A percentile compares a stretch with the other conserved stretches of the same genome.
These are phyloP conservation scores for Kwoniella heveanensis DNA, from an alignment of 768 basidiomycete genomes.

Conservation along the genomic window DNA sequence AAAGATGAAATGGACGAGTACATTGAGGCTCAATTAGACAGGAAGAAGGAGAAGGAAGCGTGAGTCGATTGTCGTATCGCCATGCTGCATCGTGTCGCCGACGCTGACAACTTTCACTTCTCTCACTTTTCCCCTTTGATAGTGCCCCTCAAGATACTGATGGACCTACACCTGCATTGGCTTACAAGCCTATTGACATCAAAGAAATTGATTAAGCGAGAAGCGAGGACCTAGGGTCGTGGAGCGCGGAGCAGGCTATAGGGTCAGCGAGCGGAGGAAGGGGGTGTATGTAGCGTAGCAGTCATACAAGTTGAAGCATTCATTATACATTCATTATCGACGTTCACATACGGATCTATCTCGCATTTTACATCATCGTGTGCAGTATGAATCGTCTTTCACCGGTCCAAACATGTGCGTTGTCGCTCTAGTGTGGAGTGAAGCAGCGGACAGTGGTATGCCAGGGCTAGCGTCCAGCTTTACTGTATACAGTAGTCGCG, in stretches of 20 bases:
- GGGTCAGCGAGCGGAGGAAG: too few species aligned
- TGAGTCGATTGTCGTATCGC: slow-evolving; percentile 4
- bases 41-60: slow-evolving; percentile 33
- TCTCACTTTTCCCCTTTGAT: background rate
- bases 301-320: background rate
- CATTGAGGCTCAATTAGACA: slow-evolving; percentile 65
- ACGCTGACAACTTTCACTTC: too few species aligned
- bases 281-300: background rate
- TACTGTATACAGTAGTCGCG: too few species aligned
- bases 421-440: too few species aligned
- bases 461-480: too few species aligned
- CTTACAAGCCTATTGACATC: slow-evolving; percentile 21
- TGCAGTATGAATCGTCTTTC: background rate
- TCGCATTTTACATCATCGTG: background rate
- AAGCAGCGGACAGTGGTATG: too few species aligned
- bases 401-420: too few species aligned
- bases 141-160: background rate
- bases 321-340: background rate
- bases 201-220: slow-evolving; percentile 18
- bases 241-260: too few species aligned
- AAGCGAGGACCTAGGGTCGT: too few species aligned
- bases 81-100: too few species aligned
- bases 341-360: background rate
- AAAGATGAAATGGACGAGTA: slow-evolving; percentile 96
- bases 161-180: slow-evolving; percentile 19